phyloP scores from a whole-genome alignment of 140 eudicot species.

The Anethum foeniculum region DNA sequence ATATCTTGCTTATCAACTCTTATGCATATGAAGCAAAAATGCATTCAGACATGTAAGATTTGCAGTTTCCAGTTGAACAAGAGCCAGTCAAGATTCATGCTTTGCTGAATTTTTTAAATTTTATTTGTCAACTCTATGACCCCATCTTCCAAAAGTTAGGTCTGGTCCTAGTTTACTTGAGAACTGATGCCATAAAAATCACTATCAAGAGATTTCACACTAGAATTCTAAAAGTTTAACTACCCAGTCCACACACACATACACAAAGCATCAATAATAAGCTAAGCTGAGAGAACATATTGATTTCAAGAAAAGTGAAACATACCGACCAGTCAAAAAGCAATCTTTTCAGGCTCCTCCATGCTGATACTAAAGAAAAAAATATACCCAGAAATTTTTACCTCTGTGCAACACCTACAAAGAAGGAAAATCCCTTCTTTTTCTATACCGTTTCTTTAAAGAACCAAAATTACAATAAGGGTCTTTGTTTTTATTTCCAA shows the following conservation, averaged over 20 bases:
- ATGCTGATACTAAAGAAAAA: background rate
- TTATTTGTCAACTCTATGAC: background rate
- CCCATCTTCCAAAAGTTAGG: conserved; percentile 5
- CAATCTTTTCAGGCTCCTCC: conserved; percentile 3
- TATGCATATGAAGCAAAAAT: conserved; percentile 4
- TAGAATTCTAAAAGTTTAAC: background rate
- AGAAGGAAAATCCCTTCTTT: background rate
- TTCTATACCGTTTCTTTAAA: too few relatives aligned
- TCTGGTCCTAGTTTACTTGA: background rate
- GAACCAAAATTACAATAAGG: background rate
- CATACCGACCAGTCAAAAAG: background rate
- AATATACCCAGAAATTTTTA: background rate
- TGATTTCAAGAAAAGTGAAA: background rate
- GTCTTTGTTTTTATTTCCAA: background rate
- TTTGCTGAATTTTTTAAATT: background rate
- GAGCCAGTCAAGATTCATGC: conserved; percentile 7
- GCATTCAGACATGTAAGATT: background rate
- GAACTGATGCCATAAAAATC: background rate
- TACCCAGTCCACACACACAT: background rate
- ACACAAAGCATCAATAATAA: background rate
- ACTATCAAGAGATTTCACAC: background rate
- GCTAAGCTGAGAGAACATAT: background rate
- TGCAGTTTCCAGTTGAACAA: conserved; percentile 7
- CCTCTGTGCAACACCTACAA: background rate
- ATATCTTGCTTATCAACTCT: conserved; percentile 20